Conservation (phyloP, 2,329 filamentous ascomycete species). For the Aspergillus flavus region DNA sequence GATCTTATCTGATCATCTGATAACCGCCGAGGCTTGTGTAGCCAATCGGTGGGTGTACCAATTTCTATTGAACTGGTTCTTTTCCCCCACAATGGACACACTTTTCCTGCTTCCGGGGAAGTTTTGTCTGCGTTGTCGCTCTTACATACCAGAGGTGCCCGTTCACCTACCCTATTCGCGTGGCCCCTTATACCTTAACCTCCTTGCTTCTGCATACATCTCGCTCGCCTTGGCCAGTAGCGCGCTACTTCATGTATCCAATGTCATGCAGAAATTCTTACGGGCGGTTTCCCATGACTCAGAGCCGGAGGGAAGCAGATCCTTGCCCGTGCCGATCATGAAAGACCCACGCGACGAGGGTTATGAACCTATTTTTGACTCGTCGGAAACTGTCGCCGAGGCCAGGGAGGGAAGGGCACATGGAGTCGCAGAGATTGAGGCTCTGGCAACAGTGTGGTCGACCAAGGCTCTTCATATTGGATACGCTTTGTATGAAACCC, state of each 20-base stretch:
- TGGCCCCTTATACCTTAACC: background rate
- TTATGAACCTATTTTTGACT: slow-evolving; percentile 6
- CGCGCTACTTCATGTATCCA: background rate
- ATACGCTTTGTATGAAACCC: slow-evolving; percentile 8
- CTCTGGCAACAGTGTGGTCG: slow-evolving; percentile 11
- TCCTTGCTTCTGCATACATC: background rate
- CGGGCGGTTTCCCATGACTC: slow-evolving; percentile 1
- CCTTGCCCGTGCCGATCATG: background rate
- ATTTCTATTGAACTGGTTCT: background rate
- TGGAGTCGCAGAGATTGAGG: slow-evolving; percentile 13
- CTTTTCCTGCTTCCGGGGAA: background rate
- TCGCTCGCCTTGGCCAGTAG: background rate
- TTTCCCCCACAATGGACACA: background rate
- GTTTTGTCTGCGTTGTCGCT: background rate
- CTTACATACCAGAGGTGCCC: background rate
- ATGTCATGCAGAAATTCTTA: slow-evolving; percentile 9
- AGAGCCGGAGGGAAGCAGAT: background rate
- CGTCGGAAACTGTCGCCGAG: background rate
- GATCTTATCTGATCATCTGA: slow-evolving; percentile 11
- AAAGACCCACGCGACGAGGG: slow-evolving; percentile 6
- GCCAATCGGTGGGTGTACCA: background rate
- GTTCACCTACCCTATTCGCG: background rate
- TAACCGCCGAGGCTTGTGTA: background rate
- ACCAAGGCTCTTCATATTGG: slow-evolving; percentile 3
- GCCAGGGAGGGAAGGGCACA: background rate